Evolutionary conservation across 495 filamentous ascomycete genomes (phyloP).

Genomic region (Eremomyces bilateralis): DNA sequence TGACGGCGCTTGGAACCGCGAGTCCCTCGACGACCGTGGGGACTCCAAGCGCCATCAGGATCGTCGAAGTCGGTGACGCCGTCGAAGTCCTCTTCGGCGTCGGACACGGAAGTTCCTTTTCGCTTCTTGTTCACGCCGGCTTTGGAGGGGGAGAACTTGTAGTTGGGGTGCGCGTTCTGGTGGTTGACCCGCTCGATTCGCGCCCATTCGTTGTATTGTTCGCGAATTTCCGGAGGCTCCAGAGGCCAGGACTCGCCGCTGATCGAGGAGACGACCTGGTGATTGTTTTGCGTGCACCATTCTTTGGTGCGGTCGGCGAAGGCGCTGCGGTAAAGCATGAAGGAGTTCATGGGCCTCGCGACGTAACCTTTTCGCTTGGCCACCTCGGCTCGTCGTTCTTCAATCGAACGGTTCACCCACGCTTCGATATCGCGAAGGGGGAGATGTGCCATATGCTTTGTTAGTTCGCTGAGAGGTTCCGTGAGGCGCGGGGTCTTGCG

Average conservation of each 20-base stretch:
- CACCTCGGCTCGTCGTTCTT: constrained; percentile 43
- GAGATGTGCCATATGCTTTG: constrained; percentile 37
- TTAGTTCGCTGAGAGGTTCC: constrained; percentile 57
- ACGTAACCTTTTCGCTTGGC: constrained; percentile 53
- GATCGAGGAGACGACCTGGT: constrained; percentile 74
- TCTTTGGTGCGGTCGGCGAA: constrained; percentile 71
- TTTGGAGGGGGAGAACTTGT: constrained; percentile 87
- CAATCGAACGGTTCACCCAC: constrained; percentile 52
- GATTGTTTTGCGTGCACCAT: constrained; percentile 73
- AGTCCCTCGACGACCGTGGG: constrained; percentile 6
- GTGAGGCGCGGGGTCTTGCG: constrained; percentile 32
- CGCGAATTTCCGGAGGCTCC: constrained; percentile 46
- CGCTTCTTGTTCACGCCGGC: constrained; percentile 29
- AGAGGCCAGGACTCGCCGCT: constrained; percentile 71
- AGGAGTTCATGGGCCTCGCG: constrained; percentile 90
- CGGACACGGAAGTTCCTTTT: constrained; percentile 19
- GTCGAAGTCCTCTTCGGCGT: constrained; percentile 8
- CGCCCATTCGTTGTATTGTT: constrained; percentile 65
- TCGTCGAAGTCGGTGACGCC: constrained; percentile 13
- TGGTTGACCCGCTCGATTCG: constrained; percentile 73
- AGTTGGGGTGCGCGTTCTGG: constrained; percentile 64
- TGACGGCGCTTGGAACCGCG: constrained; percentile 3
- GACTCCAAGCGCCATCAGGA: constrained; percentile 14
- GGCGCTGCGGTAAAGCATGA: constrained; percentile 93
- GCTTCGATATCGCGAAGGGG: constrained; percentile 59